These are phyloP conservation scores for Venturia aucupariae DNA, from an alignment of 2,329 filamentous ascomycete species.

Conservation along the genomic window DNA sequence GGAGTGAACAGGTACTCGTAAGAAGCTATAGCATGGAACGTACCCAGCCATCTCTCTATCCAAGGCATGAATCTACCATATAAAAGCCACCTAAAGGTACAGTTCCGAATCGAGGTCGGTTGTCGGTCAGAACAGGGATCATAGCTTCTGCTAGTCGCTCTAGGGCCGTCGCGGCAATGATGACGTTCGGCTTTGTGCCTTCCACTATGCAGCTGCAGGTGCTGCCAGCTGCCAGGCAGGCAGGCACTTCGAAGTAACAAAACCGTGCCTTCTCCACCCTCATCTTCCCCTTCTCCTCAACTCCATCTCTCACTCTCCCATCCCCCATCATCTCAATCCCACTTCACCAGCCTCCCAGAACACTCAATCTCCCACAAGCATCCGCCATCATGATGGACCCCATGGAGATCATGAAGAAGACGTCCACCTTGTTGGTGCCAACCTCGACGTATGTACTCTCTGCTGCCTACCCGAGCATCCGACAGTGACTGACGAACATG, in stretches of 20 bases:
- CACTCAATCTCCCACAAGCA: background rate
- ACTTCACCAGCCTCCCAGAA: background rate
- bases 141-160: no score
- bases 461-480: background rate
- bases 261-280: background rate
- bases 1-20: no score
- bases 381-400: conserved; percentile 26
- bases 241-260: background rate
- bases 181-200: no score
- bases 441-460: conserved; percentile 19
- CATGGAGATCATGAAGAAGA: conserved; percentile 33
- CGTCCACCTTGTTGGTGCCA: conserved; percentile 20
- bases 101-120: no score
- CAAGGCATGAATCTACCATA: no score
- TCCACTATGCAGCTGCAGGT: no score
- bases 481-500: conserved; percentile 15
- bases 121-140: no score
- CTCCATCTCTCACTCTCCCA: background rate
- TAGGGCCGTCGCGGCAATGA: no score
- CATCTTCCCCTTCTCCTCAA: background rate
- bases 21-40: no score
- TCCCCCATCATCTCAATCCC: background rate
- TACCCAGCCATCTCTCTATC: no score
- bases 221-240: no score
- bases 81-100: no score